Evolutionary conservation across 345 rosid genomes (phyloP).

Genomic region (Heritiera littoralis): DNA sequence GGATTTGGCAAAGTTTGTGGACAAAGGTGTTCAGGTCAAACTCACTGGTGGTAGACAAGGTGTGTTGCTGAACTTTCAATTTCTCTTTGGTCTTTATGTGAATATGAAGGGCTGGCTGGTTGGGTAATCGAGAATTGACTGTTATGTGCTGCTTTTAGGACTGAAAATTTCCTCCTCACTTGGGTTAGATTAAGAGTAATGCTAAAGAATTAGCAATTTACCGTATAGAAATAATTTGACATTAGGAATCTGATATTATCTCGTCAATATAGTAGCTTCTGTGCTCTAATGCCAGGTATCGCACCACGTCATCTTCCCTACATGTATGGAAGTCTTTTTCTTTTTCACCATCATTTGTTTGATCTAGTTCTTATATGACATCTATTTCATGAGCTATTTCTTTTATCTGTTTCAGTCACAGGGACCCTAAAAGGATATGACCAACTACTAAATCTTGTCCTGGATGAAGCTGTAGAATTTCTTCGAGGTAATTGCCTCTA

Average conservation of each 20-base stretch:
- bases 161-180: background rate
- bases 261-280: background rate
- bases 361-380: background rate
- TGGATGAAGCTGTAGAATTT: conserved; percentile 85
- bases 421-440: conserved; percentile 96
- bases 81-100: background rate
- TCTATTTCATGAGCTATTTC: background rate
- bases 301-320: background rate
- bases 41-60: conserved; percentile 99
- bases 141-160: background rate
- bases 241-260: background rate
- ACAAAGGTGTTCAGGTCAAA: conserved; percentile 98
- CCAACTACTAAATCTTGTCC: conserved; percentile 89
- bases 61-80: conserved; percentile 21
- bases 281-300: background rate
- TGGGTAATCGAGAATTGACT: background rate
- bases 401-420: conserved; percentile 53
- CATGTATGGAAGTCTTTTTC: background rate
- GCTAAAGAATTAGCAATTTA: background rate
- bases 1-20: conserved; percentile 97
- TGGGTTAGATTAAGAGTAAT: background rate
- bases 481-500: conserved; percentile 62
- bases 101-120: background rate
- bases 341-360: background rate
- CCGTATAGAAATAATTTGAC: background rate